Conservation (phyloP, 345 rosid genomes). For the Balakata baccata region DNA sequence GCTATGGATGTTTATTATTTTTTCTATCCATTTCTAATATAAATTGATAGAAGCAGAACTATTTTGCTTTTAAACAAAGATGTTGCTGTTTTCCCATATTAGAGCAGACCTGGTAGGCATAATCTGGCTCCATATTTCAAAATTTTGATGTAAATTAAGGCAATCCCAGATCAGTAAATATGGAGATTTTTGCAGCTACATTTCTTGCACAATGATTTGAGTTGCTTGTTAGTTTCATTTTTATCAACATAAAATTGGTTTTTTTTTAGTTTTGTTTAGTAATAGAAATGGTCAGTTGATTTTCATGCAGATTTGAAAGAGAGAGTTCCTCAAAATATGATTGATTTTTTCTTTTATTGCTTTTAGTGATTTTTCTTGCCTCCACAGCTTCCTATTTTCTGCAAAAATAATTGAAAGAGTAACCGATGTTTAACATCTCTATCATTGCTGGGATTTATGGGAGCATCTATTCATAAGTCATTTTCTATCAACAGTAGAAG, state of each 20-base stretch:
- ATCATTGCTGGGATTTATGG: conserved; percentile 38
- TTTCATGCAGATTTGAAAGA: conserved; percentile 25
- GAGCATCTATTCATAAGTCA: conserved; percentile 41
- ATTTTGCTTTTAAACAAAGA: conserved; percentile 5
- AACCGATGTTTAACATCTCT: conserved; percentile 36
- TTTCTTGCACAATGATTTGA: conserved; percentile 12
- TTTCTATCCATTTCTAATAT: conserved; percentile 22
- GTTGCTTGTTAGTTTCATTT: conserved; percentile 7
- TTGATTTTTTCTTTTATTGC: conserved; percentile 26
- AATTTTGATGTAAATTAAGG: conserved; percentile 15
- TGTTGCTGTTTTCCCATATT: conserved; percentile 18
- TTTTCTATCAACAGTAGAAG: conserved; percentile 55
- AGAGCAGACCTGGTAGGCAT: conserved; percentile 24
- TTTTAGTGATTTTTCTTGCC: conserved; percentile 25
- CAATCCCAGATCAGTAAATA: conserved; percentile 13
- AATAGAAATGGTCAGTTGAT: conserved; percentile 39
- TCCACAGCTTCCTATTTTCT: conserved; percentile 38
- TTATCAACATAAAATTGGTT: conserved; percentile 13
- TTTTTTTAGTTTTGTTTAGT: conserved; percentile 23
- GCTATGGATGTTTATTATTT: conserved; percentile 15
- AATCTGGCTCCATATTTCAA: conserved; percentile 15
- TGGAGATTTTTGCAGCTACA: conserved; percentile 7
- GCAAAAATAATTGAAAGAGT: conserved; percentile 43
- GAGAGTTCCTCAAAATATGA: conserved; percentile 16
- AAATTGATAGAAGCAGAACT: conserved; percentile 24